A percentile compares a stretch with the other conserved stretches of the same genome.
Conservation (phyloP, 1,139 yeast genomes). For the Yamadazyma buinensis region DNA sequence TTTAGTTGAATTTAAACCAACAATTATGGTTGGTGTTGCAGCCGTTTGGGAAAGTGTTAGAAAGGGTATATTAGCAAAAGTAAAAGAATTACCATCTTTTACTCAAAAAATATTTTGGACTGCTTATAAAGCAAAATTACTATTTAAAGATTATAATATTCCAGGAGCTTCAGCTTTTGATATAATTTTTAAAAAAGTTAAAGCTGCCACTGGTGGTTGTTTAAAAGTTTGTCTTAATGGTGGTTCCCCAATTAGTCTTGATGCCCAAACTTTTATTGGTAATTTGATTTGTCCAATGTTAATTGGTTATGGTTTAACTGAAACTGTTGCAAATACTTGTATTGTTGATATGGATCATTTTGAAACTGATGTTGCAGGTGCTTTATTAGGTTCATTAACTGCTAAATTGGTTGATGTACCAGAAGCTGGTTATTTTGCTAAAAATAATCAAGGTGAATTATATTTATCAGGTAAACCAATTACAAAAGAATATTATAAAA, state of each 20-base stretch:
- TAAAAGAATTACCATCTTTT: conserved; percentile 60
- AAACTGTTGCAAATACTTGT: conserved; percentile 86
- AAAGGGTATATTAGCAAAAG: conserved; percentile 83
- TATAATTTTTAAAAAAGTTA: conserved; percentile 79
- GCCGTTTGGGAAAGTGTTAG: conserved; percentile 97
- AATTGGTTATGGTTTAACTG: conserved; percentile 96
- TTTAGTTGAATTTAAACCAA: conserved; percentile 81
- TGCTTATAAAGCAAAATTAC: conserved; percentile 70
- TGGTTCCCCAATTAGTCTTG: conserved; percentile 85
- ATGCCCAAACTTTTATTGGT: conserved; percentile 81
- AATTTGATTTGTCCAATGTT: conserved; percentile 83
- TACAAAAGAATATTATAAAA: conserved; percentile 74
- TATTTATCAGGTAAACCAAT: conserved; percentile 74
- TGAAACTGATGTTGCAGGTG: conserved; percentile 77
- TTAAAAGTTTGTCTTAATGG: conserved; percentile 77
- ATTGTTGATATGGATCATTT: conserved; percentile 63
- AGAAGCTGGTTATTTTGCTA: conserved; percentile 90
- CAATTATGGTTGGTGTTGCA: conserved; percentile 97
- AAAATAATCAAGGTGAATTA: conserved; percentile 91
- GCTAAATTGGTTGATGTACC: conserved; percentile 87
- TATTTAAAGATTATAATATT: conserved; percentile 57
- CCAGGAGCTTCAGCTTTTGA: conserved; percentile 68
- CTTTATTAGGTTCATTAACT: conserved; percentile 77
- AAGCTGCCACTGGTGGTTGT: conserved; percentile 93
- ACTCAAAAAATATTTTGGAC: conserved; percentile 87